Base-by-base conservation (phyloP, 768 basidiomycete genomes). In the Suillus bovinus region DNA sequence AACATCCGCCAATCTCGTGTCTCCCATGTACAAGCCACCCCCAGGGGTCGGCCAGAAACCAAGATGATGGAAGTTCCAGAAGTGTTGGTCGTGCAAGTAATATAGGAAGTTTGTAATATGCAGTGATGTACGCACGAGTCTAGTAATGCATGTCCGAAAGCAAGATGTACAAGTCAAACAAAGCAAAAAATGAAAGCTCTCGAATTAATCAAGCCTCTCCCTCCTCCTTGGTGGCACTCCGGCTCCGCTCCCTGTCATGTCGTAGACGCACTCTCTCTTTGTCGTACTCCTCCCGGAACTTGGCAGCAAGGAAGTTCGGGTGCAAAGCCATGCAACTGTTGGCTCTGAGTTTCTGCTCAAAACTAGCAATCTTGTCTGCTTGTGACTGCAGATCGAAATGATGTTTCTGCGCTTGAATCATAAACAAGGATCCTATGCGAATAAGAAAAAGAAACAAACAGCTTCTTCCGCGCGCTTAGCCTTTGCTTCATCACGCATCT, bases 401-500 rank as follows among this genome's bases (percentile, higher is more conserved):
- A 38, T 75, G 73, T 46, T 74, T 76, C 86, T 86, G 59, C n/a
- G 41, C 17, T 5, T 44, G 57, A 11, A 61, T 71, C 58, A 74
- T 46, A 33, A 56, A 60, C 50, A 34, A 63, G 9, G 22, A 52
- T 33, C 24, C 5, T 0, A 17, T 14, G 24, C 4, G 42, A 38
- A 61, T 20, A 44, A 34, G n/a, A 13, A 14, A 24, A 29, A 24
- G 11, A 47, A 39, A 70, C 84, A 66, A 54, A 89, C 89, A 53
- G 81, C 79, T 66, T 89, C 88, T 46, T 78, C 74, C 22, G 75
- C 74, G 11, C 86, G 81, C 65, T 82, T 87, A 1, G 81, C 81
- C 64, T 81, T 80, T 20, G 86, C 87, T 42, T 90, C 90, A 42
- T 91, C 87, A 60, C 87, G 81, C 86, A 89, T 83, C 69, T 78